Conservation (phyloP, 345 rosid species). For the Turnera subulata region DNA sequence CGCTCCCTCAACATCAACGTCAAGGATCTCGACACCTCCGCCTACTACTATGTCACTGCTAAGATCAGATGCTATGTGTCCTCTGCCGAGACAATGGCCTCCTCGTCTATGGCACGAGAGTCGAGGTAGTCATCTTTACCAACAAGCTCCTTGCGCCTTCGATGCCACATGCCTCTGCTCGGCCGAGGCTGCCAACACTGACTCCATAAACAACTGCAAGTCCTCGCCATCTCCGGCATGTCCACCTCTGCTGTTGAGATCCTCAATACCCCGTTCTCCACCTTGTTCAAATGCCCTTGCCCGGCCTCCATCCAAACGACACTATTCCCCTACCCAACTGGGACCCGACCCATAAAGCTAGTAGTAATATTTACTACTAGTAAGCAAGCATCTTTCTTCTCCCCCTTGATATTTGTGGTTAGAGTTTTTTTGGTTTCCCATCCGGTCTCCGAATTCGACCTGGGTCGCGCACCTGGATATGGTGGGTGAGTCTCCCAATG, state of each 20-base stretch:
- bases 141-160: slow-evolving; percentile 71
- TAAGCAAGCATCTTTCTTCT: no score
- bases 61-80: slow-evolving; percentile 81
- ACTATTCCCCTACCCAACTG: no score
- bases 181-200: slow-evolving; percentile 54
- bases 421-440: no score
- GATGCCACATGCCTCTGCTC: slow-evolving; percentile 66
- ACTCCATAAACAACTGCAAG: slow-evolving; percentile 76
- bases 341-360: no score
- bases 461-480: no score
- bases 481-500: no score
- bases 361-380: no score
- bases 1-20: slow-evolving; percentile 72
- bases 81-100: slow-evolving; percentile 46
- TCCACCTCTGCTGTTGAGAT: slow-evolving; percentile 54
- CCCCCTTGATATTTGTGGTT: no score
- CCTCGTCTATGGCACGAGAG: slow-evolving; percentile 66
- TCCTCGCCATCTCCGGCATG: slow-evolving; percentile 61
- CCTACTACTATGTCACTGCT: slow-evolving; percentile 76
- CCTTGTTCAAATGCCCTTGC: slow-evolving; percentile 62
- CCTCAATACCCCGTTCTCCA: slow-evolving; percentile 55
- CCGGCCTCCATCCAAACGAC: no score
- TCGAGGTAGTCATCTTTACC: slow-evolving; percentile 73
- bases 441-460: no score
- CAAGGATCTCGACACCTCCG: slow-evolving; percentile 70